phyloP scores from a whole-genome alignment of 345 rosid species.

The Alliaria petiolata region DNA sequence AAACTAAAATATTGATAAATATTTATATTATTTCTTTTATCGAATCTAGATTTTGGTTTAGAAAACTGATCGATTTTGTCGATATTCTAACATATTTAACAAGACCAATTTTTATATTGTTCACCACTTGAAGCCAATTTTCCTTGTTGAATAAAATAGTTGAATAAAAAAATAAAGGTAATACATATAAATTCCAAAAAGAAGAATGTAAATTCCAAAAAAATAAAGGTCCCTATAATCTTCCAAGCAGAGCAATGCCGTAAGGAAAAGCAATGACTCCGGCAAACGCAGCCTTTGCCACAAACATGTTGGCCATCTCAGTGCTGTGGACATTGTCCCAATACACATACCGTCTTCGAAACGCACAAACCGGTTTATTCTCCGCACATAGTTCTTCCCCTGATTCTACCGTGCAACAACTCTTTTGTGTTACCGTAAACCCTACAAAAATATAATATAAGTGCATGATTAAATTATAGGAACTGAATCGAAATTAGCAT shows the following conservation, averaged over 20 bases:
- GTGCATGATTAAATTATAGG: neutral
- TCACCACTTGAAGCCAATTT: too few relatives aligned
- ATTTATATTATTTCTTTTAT: too few relatives aligned
- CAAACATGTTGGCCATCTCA: conserved; percentile 7
- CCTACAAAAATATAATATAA: conserved; percentile 4
- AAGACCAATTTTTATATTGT: too few relatives aligned
- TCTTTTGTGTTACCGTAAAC: neutral
- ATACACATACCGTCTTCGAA: conserved; percentile 13
- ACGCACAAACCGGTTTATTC: conserved; percentile 9
- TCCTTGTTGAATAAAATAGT: too few relatives aligned
- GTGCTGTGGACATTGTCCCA: conserved; percentile 40
- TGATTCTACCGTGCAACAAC: conserved; percentile 28
- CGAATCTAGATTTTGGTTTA: too few relatives aligned
- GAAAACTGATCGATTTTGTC: too few relatives aligned
- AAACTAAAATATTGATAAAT: too few relatives aligned
- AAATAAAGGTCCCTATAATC: neutral
- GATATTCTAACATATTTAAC: too few relatives aligned
- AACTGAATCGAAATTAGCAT: neutral
- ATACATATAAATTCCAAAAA: neutral
- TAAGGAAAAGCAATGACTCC: conserved; percentile 19
- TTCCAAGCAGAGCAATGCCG: conserved; percentile 6
- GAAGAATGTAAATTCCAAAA: too few relatives aligned
- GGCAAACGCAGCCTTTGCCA: conserved; percentile 16
- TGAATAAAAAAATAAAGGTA: neutral
- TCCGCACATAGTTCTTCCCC: conserved; percentile 26